Evolutionary conservation across 768 basidiomycete species (phyloP), one percentile per base, ranked within the genome.

Genomic region (Hypholoma fasciculare): DNA sequence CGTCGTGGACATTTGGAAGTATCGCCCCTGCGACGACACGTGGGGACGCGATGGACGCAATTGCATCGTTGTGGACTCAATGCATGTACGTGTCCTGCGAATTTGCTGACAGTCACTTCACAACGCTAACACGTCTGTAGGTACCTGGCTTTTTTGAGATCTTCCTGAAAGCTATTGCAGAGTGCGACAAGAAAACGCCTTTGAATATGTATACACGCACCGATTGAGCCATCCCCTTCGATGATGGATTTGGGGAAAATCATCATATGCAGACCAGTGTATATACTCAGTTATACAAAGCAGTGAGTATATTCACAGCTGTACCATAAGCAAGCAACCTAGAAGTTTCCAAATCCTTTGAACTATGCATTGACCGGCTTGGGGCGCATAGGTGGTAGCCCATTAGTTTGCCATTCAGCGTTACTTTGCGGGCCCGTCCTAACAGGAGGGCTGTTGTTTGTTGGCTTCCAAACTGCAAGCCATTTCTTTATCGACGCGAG

Each of bases 1-100:
- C 0, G 80, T 92, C 2, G 89, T 93, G 1, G 92, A 96, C 63
- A 64, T 92, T 2, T 92, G 85, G 82, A 76, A 82, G 57, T 90
- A 88, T 71, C 72, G 70, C 14, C 50, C 70, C 7, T 84, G 79
- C 60, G 85, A 89, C 61, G 80, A 85, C 62, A 78, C 79, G 0
- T 96, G 93, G 93, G 91, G 92, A 0, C 65, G 76, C 2, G 71
- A 72, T 14, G 89, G 90, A 6, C 90, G 85, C 71, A 96, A 95
- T 62, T 93, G 92, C 56, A 61, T 85, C 1, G 87, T 95, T 12
- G 81, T 86, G 8, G 80, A 88, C 63, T 72, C 78, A 8, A 71
- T 94, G 20, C 76, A 94, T 70, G 93, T 94, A 52, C 64, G 83
- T 72, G 34, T 53, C 38, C 2, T 20, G 17, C 9, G 30, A 34